Evolutionary conservation across 2,329 filamentous ascomycete species (phyloP).

Genomic region (Ambrosiella beaveri): DNA sequence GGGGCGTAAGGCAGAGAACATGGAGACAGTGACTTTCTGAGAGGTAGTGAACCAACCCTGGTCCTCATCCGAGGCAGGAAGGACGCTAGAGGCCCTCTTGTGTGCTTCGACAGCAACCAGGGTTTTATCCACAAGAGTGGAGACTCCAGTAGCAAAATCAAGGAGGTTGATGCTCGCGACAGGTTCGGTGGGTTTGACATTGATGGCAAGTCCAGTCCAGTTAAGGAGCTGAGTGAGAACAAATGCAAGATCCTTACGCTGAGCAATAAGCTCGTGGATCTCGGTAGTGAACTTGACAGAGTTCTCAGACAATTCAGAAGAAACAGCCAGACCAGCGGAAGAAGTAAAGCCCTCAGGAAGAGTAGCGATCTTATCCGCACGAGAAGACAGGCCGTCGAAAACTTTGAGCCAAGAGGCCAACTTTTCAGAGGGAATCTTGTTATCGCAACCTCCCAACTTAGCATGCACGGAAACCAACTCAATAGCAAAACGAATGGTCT

Average conservation of each 20-base stretch:
- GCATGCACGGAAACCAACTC: conserved; percentile 49
- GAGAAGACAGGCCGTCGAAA: conserved; percentile 27
- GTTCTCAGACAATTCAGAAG: conserved; percentile 21
- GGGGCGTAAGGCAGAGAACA: conserved; percentile 11
- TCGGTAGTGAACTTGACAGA: conserved; percentile 23
- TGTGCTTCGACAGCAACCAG: conserved; percentile 66
- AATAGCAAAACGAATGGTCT: conserved; percentile 45
- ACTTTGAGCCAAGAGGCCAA: conserved; percentile 33
- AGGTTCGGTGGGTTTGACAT: conserved; percentile 10
- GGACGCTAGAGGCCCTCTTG: conserved; percentile 33
- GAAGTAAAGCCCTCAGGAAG: conserved; percentile 37
- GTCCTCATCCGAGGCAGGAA: conserved; percentile 24
- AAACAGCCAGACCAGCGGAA: conserved; percentile 20
- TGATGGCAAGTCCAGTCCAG: conserved; percentile 35
- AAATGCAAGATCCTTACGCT: conserved; percentile 43
- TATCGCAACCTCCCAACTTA: conserved; percentile 40
- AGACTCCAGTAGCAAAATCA: conserved; percentile 38
- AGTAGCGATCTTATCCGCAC: conserved; percentile 25
- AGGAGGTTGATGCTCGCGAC: conserved; percentile 17
- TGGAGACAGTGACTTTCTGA: conserved; percentile 3
- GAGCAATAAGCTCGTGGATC: conserved; percentile 23
- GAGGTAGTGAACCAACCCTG: conserved; percentile 30
- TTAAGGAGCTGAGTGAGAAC: conserved; percentile 46
- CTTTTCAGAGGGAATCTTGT: conserved; percentile 25
- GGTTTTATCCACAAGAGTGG: conserved; percentile 53